Percentiles rank a stretch among this genome's conserved stretches.
Conservation (phyloP, 2,329 filamentous ascomycete species). For the Biscogniauxia mediterranea region DNA sequence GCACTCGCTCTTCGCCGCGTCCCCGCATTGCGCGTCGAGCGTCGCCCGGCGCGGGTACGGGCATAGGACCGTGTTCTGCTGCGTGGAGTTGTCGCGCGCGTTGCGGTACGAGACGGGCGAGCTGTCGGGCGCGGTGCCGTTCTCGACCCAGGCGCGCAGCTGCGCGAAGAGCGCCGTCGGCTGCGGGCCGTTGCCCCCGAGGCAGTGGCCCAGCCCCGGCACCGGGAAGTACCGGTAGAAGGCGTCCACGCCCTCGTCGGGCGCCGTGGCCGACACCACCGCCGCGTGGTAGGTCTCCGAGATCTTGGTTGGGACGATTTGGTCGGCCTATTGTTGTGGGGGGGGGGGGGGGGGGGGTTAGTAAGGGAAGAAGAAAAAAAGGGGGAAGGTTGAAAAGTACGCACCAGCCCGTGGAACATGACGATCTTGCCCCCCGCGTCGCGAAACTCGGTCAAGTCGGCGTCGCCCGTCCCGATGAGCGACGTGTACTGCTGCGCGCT, state of each 20-base stretch:
- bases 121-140: conserved; percentile 26
- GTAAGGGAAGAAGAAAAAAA: background rate
- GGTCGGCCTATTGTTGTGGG: conserved; percentile 12
- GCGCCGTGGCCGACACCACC: conserved; percentile 22
- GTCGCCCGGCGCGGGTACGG: background rate
- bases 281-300: conserved; percentile 28
- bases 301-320: conserved; percentile 10
- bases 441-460: conserved; percentile 45
- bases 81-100: background rate
- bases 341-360: background rate
- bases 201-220: conserved; percentile 35
- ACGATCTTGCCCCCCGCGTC: conserved; percentile 46
- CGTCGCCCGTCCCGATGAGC: conserved; percentile 23
- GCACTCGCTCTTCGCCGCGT: background rate
- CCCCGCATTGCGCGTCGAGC: background rate
- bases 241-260: conserved; percentile 24
- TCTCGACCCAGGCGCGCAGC: conserved; percentile 32
- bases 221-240: conserved; percentile 34
- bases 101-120: background rate
- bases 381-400: background rate
- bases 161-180: conserved; percentile 27
- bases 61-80: background rate
- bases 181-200: conserved; percentile 25
- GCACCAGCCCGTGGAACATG: conserved; percentile 43
- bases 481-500: conserved; percentile 9